Evolutionary conservation across 2,329 filamentous ascomycete species (phyloP).

Genomic region (Herpotrichia juniperi): DNA sequence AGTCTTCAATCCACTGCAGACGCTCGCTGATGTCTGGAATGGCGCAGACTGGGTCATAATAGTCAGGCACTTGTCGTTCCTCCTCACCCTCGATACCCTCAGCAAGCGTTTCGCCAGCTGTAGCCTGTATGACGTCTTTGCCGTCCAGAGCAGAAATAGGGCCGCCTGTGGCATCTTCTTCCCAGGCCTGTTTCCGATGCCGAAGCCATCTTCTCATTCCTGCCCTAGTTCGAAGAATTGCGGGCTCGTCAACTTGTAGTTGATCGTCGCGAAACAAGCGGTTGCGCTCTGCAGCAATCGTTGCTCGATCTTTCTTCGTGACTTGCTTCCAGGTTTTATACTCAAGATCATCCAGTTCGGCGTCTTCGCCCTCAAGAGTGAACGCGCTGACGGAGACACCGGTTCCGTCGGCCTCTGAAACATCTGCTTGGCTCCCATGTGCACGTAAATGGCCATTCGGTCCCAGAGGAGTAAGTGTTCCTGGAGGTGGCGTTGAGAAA

Average conservation of each 20-base stretch:
- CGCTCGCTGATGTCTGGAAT: constrained; percentile 83
- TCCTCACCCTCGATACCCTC: constrained; percentile 88
- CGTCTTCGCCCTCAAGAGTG: constrained; percentile 72
- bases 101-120: constrained; percentile 76
- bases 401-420: constrained; percentile 82
- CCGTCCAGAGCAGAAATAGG: constrained; percentile 55
- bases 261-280: constrained; percentile 84
- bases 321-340: constrained; percentile 99
- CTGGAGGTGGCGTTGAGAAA: constrained; percentile 81
- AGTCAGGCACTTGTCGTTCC: constrained; percentile 86
- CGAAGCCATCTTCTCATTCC: constrained; percentile 89
- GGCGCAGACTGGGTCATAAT: constrained; percentile 86
- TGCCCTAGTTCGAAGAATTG: constrained; percentile 80
- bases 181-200: constrained; percentile 70
- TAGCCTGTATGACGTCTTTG: constrained; percentile 54
- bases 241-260: constrained; percentile 86
- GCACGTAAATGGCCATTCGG: constrained; percentile 68
- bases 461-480: constrained; percentile 77
- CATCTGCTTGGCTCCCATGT: constrained; percentile 75
- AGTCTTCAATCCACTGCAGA: constrained; percentile 87
- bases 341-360: constrained; percentile 84
- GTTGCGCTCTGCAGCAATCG: constrained; percentile 83
- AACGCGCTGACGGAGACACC: constrained; percentile 71
- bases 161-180: constrained; percentile 51
- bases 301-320: constrained; percentile 92